Evolutionary conservation across 306 rosid species (phyloP).

Genomic region (Glycine tomentella): DNA sequence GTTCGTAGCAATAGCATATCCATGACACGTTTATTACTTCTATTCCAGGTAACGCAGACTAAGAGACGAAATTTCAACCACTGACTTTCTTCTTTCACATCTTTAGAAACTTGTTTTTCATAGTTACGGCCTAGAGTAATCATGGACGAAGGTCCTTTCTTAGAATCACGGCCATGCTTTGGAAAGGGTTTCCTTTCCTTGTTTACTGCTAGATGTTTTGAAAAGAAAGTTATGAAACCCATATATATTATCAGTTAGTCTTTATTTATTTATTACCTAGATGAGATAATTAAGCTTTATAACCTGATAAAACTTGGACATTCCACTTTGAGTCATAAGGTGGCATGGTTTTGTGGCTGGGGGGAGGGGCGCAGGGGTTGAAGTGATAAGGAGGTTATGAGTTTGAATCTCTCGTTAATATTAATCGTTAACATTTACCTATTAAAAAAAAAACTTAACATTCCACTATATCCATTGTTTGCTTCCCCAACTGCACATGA

Average conservation of each 20-base stretch:
- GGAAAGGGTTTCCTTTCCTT: too few relatives aligned
- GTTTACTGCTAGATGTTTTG: constrained; percentile 36
- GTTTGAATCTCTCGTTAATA: too few relatives aligned
- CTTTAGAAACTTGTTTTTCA: constrained; percentile 34
- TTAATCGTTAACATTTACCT: too few relatives aligned
- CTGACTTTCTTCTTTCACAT: constrained; percentile 15
- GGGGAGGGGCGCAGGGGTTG: too few relatives aligned
- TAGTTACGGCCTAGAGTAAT: constrained; percentile 44
- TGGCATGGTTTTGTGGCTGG: too few relatives aligned
- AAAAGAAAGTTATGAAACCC: constrained; percentile 47
- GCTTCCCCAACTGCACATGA: too few relatives aligned
- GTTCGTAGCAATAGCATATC: too few relatives aligned
- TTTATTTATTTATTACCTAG: not conserved
- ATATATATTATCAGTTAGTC: constrained; percentile 28
- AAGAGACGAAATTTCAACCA: constrained; percentile 38
- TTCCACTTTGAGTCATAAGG: too few relatives aligned
- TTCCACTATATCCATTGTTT: not conserved
- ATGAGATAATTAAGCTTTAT: constrained; percentile 28
- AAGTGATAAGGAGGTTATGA: too few relatives aligned
- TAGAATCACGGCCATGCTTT: constrained; percentile 33
- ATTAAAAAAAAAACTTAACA: too few relatives aligned
- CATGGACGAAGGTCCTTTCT: constrained; percentile 48
- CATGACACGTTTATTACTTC: too few relatives aligned
- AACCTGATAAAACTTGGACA: not conserved
- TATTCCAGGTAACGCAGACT: constrained; percentile 57